phyloP scores from a whole-genome alignment of 306 rosid species.

The Quercus dentata region DNA sequence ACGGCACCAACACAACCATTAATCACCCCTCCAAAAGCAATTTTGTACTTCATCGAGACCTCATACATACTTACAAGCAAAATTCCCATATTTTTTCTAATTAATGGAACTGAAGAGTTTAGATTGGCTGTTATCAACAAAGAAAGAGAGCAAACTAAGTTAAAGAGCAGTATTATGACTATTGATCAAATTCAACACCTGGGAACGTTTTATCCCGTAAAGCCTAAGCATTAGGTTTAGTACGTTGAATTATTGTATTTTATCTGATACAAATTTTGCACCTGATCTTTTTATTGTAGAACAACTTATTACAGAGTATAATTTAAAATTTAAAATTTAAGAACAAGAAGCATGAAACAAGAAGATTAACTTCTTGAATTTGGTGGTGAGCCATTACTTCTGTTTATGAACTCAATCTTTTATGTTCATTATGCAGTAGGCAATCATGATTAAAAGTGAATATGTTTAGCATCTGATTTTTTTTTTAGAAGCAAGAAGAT shows the following conservation, averaged over 20 bases:
- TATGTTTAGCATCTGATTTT: neutral
- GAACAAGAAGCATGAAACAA: neutral
- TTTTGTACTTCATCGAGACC: conserved; percentile 5
- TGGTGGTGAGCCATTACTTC: neutral
- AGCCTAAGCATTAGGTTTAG: conserved; percentile 84
- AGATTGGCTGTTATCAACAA: conserved; percentile 15
- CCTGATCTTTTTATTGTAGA: too few relatives aligned
- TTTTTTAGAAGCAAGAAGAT: neutral
- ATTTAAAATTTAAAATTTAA: too few relatives aligned
- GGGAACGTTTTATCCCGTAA: conserved; percentile 69
- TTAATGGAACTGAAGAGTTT: conserved; percentile 74
- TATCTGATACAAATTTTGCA: too few relatives aligned
- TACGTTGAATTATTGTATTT: neutral
- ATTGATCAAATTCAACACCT: conserved; percentile 65
- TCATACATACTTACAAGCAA: neutral
- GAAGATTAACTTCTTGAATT: neutral
- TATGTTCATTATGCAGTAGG: neutral
- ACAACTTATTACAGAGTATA: too few relatives aligned
- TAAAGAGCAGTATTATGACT: conserved; percentile 69
- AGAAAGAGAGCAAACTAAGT: conserved; percentile 18
- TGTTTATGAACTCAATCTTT: neutral
- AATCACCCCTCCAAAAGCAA: conserved; percentile 3
- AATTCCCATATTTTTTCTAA: conserved; percentile 38
- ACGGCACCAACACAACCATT: conserved; percentile 45
- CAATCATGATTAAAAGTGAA: neutral